A percentile compares a stretch with the other conserved stretches of the same genome.
Evolutionary conservation across 805 yeast genomes (phyloP).

Genomic region (Wickerhamiella azyma): DNA sequence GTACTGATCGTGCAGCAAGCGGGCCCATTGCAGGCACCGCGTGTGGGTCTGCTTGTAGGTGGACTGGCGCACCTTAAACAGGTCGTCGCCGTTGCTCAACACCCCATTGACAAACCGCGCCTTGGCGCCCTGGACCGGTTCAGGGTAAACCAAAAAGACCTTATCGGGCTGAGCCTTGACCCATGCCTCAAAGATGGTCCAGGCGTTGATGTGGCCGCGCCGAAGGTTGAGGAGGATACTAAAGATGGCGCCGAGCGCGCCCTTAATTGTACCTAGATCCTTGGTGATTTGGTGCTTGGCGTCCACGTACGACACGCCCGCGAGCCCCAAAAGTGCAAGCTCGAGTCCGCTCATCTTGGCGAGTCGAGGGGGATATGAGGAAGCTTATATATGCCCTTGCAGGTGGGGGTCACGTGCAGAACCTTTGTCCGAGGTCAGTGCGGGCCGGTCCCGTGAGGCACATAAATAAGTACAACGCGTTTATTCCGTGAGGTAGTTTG

Average conservation of each 20-base stretch:
- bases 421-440: background rate
- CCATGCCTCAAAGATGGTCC: constrained; percentile 55
- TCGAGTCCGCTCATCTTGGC: constrained; percentile 10
- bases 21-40: constrained; percentile 50
- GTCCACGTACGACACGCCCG: constrained; percentile 17
- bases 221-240: constrained; percentile 6
- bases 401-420: background rate
- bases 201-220: constrained; percentile 35
- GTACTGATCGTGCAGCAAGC: constrained; percentile 46
- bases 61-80: constrained; percentile 45
- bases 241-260: constrained; percentile 9
- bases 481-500: no score
- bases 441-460: background rate
- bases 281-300: constrained; percentile 11
- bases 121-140: constrained; percentile 25
- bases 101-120: constrained; percentile 15
- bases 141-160: constrained; percentile 50
- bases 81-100: constrained; percentile 32
- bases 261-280: constrained; percentile 12
- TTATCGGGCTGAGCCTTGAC: constrained; percentile 37
- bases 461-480: no score
- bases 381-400: background rate
- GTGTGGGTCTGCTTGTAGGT: constrained; percentile 61
- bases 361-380: background rate
- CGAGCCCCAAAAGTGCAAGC: constrained; percentile 15